A percentile compares a stretch with the other conserved stretches of the same genome.
phyloP scores from a whole-genome alignment of 2,329 filamentous ascomycete genomes.

The Pseudogymnoascus sp. region DNA sequence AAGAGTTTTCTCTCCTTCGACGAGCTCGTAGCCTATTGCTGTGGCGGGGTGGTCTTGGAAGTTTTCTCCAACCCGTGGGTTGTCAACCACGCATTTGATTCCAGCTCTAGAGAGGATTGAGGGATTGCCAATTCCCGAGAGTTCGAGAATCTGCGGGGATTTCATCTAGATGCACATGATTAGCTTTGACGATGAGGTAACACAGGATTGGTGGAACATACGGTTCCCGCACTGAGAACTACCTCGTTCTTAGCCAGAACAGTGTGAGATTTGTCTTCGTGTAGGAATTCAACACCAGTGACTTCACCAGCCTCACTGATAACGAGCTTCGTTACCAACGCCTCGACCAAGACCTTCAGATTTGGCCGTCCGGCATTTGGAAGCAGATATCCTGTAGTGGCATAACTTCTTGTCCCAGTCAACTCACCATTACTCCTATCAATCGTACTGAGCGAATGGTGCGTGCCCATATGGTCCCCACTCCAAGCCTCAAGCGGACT shows the following conservation, averaged over 20 bases:
- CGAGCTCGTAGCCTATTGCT: constrained; percentile 13
- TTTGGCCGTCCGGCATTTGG: constrained; percentile 38
- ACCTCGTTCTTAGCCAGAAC: constrained; percentile 26
- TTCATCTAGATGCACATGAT: constrained; percentile 12
- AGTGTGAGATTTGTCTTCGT: constrained; percentile 12
- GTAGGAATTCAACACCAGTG: constrained; percentile 22
- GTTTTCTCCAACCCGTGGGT: constrained; percentile 18
- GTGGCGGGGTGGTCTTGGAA: constrained; percentile 17
- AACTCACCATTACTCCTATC: constrained; percentile 11
- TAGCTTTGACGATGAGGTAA: neutral
- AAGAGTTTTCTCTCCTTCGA: constrained; percentile 9
- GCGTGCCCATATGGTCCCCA: constrained; percentile 15
- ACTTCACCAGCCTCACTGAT: constrained; percentile 4
- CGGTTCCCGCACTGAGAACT: constrained; percentile 25
- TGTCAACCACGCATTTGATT: constrained; percentile 15
- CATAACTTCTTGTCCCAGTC: constrained; percentile 18
- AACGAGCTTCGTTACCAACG: constrained; percentile 74
- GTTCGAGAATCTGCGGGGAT: constrained; percentile 30
- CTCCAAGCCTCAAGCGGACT: constrained; percentile 15
- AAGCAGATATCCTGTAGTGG: constrained; percentile 19
- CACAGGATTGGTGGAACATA: neutral
- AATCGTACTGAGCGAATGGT: constrained; percentile 3
- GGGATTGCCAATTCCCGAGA: constrained; percentile 29
- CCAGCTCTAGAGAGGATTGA: constrained; percentile 16
- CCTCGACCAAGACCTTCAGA: constrained; percentile 73